Evolutionary conservation across 352 stramenopile genomes (phyloP).

Genomic region (Blastocystis sp.): DNA sequence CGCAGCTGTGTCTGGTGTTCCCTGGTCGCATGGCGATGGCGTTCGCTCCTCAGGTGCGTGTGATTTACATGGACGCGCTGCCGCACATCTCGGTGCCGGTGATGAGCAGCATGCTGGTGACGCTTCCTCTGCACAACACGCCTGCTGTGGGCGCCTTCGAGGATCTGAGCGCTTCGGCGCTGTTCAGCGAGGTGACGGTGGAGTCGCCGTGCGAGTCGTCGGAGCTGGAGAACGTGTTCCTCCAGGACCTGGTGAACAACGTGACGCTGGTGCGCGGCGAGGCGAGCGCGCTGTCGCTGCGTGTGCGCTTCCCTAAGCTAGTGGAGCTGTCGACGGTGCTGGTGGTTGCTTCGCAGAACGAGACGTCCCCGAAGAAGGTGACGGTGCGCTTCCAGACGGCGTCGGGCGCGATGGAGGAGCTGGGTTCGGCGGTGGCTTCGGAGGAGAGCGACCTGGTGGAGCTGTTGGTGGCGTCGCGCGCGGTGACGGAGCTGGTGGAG

Average conservation of each 20-base stretch:
- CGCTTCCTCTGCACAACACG: constrained; percentile 23
- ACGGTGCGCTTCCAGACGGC: background rate
- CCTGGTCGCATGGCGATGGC: background rate
- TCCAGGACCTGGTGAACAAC: background rate
- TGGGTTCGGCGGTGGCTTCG: background rate
- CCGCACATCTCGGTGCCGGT: background rate
- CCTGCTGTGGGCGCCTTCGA: background rate
- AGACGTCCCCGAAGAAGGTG: background rate
- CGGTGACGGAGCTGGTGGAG: background rate
- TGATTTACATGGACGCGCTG: constrained; percentile 37
- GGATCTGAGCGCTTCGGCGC: background rate
- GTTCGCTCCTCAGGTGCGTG: background rate
- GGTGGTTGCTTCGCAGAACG: background rate
- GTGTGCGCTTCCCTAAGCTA: background rate
- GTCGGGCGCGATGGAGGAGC: background rate
- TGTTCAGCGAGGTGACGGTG: background rate
- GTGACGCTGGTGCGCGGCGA: background rate
- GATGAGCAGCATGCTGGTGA: background rate
- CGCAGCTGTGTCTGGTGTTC: constrained; percentile 45
- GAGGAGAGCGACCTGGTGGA: background rate
- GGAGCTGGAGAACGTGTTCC: constrained; percentile 6
- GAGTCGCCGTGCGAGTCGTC: background rate
- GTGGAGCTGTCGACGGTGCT: background rate
- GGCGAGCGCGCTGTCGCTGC: background rate
- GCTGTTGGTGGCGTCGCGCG: background rate